Evolutionary conservation across 306 rosid species (phyloP), one percentile per base, ranked within the genome.

Genomic region (Astragalus glycyphyllos): DNA sequence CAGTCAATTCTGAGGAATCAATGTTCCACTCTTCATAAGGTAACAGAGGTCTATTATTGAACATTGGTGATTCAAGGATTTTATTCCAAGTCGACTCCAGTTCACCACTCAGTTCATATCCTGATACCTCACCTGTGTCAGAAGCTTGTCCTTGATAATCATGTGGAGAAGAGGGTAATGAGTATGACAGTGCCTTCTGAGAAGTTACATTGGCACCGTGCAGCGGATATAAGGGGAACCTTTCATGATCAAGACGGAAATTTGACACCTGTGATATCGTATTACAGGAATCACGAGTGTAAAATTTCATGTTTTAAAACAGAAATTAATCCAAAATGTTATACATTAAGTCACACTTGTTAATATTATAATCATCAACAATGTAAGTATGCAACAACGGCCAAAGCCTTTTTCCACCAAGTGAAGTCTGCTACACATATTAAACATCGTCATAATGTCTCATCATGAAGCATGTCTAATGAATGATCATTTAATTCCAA

Each of bases 131-230:
- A 23, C 83, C 66, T 74, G 85, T 86, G 73, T 83, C 89, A 44
- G 95, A 80, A n/a, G 85, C 65, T 69, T 87, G 92, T 73, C 86
- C 85, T 77, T 89, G 77, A 77, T 87, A 90, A 37, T 80, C 91
- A 77, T 94, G 92, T 4, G 97, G 99, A 12, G 97, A 94, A 48
- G 99, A 80, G 54, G 99, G 99, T 72, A 94, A n/a, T n/a, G n/a
- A n/a, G n/a, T n/a, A 77, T 7, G 99, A 94, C 49, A 90, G 77
- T 71, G 97, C 97, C 76, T 87, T 94, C 53, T 90, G 94, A 12
- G 97, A 86, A 70, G 79, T 75, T 38, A 80, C 69, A 74, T 81
- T 82, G 29, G 85, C 86, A 58, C 57, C 78, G 1, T 12, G 79
- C 79, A 73, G 65, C 41, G 77, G 72, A 80, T 48, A 80, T 65